Evolutionary conservation across 139 green algal species (phyloP), one percentile per base, ranked within the genome.

Genomic region (Chlorella sorokiniana): DNA sequence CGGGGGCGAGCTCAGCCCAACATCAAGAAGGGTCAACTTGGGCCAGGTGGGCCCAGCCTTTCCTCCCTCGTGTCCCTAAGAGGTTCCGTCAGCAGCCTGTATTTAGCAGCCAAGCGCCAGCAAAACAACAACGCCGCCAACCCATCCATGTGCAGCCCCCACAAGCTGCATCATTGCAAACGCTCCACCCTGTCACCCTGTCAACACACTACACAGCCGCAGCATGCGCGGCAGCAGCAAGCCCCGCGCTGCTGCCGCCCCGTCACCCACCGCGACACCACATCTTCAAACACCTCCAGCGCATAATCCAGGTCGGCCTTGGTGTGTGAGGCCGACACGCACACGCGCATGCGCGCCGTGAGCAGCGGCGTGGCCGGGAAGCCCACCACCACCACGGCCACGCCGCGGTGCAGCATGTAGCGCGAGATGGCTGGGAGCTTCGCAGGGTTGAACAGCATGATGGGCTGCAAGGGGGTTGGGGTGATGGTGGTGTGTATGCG

Each of bases 311-410:
- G 88, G 79, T 99, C 97, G 41, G 94, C 89, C 22, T 83, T 83
- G 0, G 87, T 94, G 91, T 99, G 97, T 10, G 94, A 88, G 0
- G 97, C 97, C 25, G 88, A 96, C 83, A 99, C 96, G 93, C 97
- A 99, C 18, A 99, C 86, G 40, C 97, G 89, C 25, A 91, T 90
- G 56, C 97, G 91, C 2, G 88, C 86, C 27, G 93, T 91, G 41
- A 98, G 88, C 79, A 99, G 87, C 16, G 96, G 90, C 10, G 95
- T 98, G 51, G 97, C 97, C 1, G 97, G 97, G 79, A 99, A 98
- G 61, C 97, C 97, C 6, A 99, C 97, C 9, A 99, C 95, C 33
- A 99, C 96, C 20, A 97, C 84, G 18, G 96, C 97, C 8, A 99
- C 64, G 54, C 89, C 87, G 4, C 89, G 87, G 42, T 91, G 77